Evolutionary conservation across 75 land plant species (phyloP), one percentile per base, ranked within the genome.

Genomic region (Sequoia sempervirens): DNA sequence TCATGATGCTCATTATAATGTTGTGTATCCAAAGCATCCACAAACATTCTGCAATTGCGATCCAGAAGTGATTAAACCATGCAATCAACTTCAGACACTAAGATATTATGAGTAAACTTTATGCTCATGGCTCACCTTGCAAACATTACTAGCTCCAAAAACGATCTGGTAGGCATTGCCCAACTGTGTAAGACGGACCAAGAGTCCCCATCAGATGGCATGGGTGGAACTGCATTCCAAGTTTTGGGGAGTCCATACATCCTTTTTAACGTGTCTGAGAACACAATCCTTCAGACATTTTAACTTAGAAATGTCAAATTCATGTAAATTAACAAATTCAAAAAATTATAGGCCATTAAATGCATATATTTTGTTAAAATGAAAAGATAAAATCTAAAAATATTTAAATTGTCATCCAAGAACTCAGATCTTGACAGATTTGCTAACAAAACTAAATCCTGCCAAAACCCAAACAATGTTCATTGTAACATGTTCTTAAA

Each of bases 131-230:
- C n/a, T n/a, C n/a, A n/a, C n/a, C n/a, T 93, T 81, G 97, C 87
- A 38, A 93, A 93, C 95, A 95, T 93, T 10, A 92, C 92, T 83
- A 92, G 90, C 83, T 95, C 95, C 40, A 93, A 85, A 70, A 94
- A 94, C 37, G 99, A 95, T 40, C 89, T 83, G 5, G 95, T 96
- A 56, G 96, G 94, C 91, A 97, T 75, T 82, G 87, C 96, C 99
- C 99, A 97, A 86, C 93, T 91, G 81, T 97, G 92, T 91, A 91
- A 87, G 40, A 91, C 93, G 82, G 98, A 94, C 99, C 99, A 97
- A n/a, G 93, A 87, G 75, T 79, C 94, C 14, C 89, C 93, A 91
- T 89, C 93, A 80, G 20, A 40, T 28, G 98, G 99, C 99, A 97
- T 97, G 26, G 94, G 89, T 36, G 99, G 99, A 81, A 96, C 83